A percentile compares a stretch with the other conserved stretches of the same genome.
Evolutionary conservation across 208 protist species (phyloP).

Genomic region (Porcisia hertigi): DNA sequence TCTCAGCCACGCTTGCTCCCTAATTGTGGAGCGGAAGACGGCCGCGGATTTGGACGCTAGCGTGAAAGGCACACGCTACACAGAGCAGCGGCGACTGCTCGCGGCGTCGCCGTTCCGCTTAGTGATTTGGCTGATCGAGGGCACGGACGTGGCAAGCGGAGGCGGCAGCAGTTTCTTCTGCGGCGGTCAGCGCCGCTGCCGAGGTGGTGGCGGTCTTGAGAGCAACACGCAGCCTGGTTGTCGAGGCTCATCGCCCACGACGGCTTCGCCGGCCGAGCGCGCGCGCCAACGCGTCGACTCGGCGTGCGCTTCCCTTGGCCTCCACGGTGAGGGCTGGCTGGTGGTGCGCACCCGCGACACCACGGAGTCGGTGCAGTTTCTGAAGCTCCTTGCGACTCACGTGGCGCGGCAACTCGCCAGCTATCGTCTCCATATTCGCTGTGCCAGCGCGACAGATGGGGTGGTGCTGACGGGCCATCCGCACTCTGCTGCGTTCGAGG

Average conservation of each 20-base stretch:
- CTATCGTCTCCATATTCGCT: constrained; percentile 4
- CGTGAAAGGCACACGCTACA: constrained; percentile 63
- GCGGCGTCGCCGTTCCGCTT: constrained; percentile 44
- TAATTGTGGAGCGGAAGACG: constrained; percentile 86
- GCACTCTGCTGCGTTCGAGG: not conserved
- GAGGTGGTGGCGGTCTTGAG: not conserved
- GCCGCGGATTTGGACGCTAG: constrained; percentile 69
- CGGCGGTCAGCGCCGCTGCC: not conserved
- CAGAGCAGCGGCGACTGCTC: constrained; percentile 73
- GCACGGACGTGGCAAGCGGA: constrained; percentile 18
- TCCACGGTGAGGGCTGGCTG: constrained; percentile 23
- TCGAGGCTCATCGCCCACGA: constrained; percentile 12
- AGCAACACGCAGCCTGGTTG: not conserved
- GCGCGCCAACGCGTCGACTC: constrained; percentile 38
- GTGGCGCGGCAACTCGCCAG: constrained; percentile 22
- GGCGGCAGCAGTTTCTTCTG: not conserved
- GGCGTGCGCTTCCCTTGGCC: constrained; percentile 45
- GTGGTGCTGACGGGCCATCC: not conserved
- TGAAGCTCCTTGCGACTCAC: constrained; percentile 33
- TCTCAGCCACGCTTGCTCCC: constrained; percentile 36
- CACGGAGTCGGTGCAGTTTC: constrained; percentile 41
- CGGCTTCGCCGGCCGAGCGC: constrained; percentile 13
- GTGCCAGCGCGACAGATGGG: not conserved
- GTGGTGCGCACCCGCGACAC: constrained; percentile 60
- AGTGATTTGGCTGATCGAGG: constrained; percentile 82